Evolutionary conservation across 2,329 filamentous ascomycete genomes (phyloP).

Genomic region (Nothophoma quercina): DNA sequence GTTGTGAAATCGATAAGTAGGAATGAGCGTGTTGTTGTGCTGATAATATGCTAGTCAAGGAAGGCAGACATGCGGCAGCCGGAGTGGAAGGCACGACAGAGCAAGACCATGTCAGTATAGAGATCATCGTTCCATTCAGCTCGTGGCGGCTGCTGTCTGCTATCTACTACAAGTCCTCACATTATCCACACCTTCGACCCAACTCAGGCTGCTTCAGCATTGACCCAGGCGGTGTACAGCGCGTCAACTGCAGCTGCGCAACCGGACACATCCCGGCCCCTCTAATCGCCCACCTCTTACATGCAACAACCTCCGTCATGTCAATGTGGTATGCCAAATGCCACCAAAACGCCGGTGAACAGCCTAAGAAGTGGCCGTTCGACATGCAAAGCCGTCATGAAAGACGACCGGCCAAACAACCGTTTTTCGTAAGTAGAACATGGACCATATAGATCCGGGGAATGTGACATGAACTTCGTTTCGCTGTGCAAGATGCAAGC

Average conservation of each 20-base stretch:
- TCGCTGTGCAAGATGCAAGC: conserved; percentile 7
- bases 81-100: background rate
- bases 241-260: background rate
- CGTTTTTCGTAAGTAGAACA: conserved; percentile 17
- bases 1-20: no score
- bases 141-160: background rate
- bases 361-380: conserved; percentile 1
- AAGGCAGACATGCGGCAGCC: background rate
- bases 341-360: conserved; percentile 11
- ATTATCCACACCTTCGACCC: conserved; percentile 1
- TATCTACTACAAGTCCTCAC: background rate
- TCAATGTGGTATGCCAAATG: conserved; percentile 5
- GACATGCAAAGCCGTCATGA: conserved; percentile 5
- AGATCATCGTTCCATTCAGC: background rate
- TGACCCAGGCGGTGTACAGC: background rate
- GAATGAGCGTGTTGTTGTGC: no score
- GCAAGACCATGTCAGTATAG: background rate
- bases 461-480: conserved; percentile 16
- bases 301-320: conserved; percentile 1
- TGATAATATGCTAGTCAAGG: no score
- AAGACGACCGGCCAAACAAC: conserved; percentile 2
- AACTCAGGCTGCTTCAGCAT: background rate
- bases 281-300: background rate
- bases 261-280: background rate
- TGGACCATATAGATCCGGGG: conserved; percentile 18